A percentile compares a stretch with the other conserved stretches of the same genome.
These are phyloP conservation scores for Emydomyces testavorans DNA, from an alignment of 2,329 filamentous ascomycete species.

Conservation along the genomic window DNA sequence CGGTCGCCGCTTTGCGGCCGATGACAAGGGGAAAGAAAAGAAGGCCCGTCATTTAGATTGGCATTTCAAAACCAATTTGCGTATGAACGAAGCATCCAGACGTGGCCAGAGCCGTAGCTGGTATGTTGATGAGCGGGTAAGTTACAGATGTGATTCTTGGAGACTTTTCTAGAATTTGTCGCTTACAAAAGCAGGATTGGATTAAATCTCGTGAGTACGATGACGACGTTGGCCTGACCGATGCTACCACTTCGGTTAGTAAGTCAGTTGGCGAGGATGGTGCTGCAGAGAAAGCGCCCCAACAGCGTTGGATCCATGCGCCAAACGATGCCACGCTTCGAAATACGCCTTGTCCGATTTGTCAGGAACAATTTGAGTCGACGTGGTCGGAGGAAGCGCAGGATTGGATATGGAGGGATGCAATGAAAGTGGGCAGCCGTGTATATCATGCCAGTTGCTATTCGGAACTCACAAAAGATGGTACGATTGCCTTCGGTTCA, in stretches of 20 bases:
- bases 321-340: slow-evolving; percentile 64
- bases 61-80: slow-evolving; percentile 91
- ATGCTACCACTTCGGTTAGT: slow-evolving; percentile 32
- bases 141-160: slow-evolving; percentile 22
- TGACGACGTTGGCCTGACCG: slow-evolving; percentile 45
- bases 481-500: slow-evolving; percentile 21
- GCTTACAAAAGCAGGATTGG: slow-evolving; percentile 58
- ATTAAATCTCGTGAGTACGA: slow-evolving; percentile 70
- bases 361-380: slow-evolving; percentile 87
- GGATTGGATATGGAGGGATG: slow-evolving; percentile 95
- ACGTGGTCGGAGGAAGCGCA: slow-evolving; percentile 86
- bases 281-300: slow-evolving; percentile 44
- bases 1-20: slow-evolving; percentile 70
- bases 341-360: slow-evolving; percentile 79
- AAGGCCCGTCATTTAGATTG: slow-evolving; percentile 93
- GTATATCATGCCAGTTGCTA: slow-evolving; percentile 88
- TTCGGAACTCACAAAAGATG: slow-evolving; percentile 63
- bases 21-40: slow-evolving; percentile 65
- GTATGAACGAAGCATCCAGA: slow-evolving; percentile 74
- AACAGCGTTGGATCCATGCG: slow-evolving; percentile 64
- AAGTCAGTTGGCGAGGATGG: slow-evolving; percentile 32
- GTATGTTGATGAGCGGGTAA: slow-evolving; percentile 80
- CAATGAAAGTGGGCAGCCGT: slow-evolving; percentile 61
- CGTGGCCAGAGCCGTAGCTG: slow-evolving; percentile 83
- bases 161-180: background rate